Conservation (phyloP, 768 basidiomycete species). For the Tephrocybe sp. region DNA sequence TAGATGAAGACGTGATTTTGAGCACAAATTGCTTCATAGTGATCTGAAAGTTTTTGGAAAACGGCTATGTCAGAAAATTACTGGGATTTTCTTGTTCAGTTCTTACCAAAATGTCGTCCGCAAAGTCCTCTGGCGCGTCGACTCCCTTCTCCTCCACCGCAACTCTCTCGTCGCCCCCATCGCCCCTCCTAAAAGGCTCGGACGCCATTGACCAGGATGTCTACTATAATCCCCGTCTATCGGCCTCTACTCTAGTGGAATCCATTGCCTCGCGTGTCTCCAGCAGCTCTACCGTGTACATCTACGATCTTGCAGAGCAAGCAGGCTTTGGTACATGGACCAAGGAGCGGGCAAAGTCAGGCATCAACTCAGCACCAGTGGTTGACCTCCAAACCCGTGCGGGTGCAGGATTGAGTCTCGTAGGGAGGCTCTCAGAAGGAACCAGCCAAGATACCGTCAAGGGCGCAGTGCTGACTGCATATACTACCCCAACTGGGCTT, state of each 20-base stretch:
- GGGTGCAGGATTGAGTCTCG: slow-evolving; percentile 78
- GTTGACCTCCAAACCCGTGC: slow-evolving; percentile 76
- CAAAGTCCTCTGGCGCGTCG: slow-evolving; percentile 32
- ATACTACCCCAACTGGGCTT: slow-evolving; percentile 81
- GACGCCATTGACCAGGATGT: slow-evolving; percentile 26
- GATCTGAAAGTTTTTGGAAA: slow-evolving; percentile 14
- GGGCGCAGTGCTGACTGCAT: slow-evolving; percentile 68
- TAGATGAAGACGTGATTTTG: slow-evolving; percentile 41
- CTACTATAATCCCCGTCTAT: slow-evolving; percentile 41
- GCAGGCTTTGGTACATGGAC: slow-evolving; percentile 77
- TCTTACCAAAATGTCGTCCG: slow-evolving; percentile 13
- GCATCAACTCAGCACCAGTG: slow-evolving; percentile 46
- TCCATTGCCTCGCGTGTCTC: slow-evolving; percentile 55
- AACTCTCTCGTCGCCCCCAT: slow-evolving; percentile 38
- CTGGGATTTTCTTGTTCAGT: background rate
- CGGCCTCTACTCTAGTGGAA: slow-evolving; percentile 68
- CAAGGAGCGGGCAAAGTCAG: slow-evolving; percentile 56
- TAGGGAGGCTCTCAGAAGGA: slow-evolving; percentile 78
- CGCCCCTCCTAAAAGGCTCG: slow-evolving; percentile 27
- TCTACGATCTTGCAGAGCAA: slow-evolving; percentile 83
- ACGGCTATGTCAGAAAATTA: slow-evolving; percentile 12
- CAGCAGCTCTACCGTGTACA: slow-evolving; percentile 66
- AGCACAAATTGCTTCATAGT: slow-evolving; percentile 36
- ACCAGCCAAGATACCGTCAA: slow-evolving; percentile 64
- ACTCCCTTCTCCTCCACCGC: slow-evolving; percentile 39